phyloP scores from a whole-genome alignment of 1,284 basidiomycete genomes.

The Porogramme epimiltina region DNA sequence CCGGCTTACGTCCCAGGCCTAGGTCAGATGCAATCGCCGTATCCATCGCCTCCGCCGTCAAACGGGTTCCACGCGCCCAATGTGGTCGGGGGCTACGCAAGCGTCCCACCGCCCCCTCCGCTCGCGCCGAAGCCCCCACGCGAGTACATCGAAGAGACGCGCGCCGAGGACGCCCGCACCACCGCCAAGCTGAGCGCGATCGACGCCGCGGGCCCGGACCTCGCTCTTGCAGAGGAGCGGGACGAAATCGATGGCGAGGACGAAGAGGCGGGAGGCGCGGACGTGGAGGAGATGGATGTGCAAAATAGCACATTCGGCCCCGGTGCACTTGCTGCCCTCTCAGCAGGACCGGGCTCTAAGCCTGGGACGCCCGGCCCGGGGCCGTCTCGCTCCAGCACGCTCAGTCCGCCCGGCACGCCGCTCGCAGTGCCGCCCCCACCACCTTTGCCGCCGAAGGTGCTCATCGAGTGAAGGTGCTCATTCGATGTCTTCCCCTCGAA shows the following conservation, averaged over 20 bases:
- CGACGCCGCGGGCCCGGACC: constrained; percentile 24
- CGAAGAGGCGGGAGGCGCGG: constrained; percentile 4
- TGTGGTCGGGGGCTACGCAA: constrained; percentile 11
- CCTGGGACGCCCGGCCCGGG: neutral
- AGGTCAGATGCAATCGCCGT: constrained; percentile 11
- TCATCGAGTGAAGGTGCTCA: constrained; percentile 12
- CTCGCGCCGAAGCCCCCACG: constrained; percentile 71
- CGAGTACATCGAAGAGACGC: constrained; percentile 78
- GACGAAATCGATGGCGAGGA: neutral
- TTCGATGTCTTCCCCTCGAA: too few species aligned
- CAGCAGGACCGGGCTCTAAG: constrained; percentile 1
- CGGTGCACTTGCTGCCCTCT: constrained; percentile 7
- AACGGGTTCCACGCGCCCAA: constrained; percentile 16
- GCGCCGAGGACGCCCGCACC: constrained; percentile 62
- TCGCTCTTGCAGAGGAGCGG: constrained; percentile 1
- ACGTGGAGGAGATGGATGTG: constrained; percentile 2
- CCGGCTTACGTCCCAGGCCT: constrained; percentile 6
- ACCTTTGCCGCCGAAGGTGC: constrained; percentile 31
- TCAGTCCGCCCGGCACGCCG: constrained; percentile 22
- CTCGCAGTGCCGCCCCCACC: constrained; percentile 30
- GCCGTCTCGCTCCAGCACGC: neutral
- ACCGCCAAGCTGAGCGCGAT: constrained; percentile 33
- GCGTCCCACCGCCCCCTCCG: constrained; percentile 54
- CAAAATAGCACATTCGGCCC: constrained; percentile 17
- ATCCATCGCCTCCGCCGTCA: constrained; percentile 19